Evolutionary conservation across 108 stramenopile species (phyloP).

Genomic region (Cyclostephanos invisitatus): DNA sequence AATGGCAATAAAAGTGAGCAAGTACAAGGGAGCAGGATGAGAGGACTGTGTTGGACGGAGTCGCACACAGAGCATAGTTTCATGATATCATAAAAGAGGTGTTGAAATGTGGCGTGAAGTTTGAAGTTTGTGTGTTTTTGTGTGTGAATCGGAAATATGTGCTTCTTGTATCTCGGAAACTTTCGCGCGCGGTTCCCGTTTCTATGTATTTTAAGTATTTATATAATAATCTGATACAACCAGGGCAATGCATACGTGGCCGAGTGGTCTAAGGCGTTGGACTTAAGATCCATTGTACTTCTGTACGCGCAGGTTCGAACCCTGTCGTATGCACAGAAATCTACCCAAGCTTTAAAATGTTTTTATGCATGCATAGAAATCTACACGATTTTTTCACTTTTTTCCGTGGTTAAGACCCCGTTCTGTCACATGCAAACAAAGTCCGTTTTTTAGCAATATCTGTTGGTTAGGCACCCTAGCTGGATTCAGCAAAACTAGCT

Average conservation of each 20-base stretch:
- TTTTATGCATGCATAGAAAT: too few relatives aligned
- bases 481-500: too few relatives aligned
- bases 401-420: too few relatives aligned
- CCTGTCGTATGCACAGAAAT: constrained; percentile 28
- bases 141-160: too few relatives aligned
- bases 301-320: constrained; percentile 34
- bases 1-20: background rate
- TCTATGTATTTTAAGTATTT: background rate
- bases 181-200: background rate
- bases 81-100: background rate
- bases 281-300: constrained; percentile 36
- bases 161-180: too few relatives aligned
- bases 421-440: too few relatives aligned
- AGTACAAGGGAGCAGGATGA: background rate
- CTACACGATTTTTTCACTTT: too few relatives aligned
- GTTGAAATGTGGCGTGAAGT: constrained; percentile 9
- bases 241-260: constrained; percentile 13
- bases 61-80: background rate
- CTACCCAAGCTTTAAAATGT: too few relatives aligned
- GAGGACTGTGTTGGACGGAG: background rate
- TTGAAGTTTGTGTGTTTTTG: background rate
- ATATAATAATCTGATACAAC: background rate
- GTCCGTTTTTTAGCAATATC: too few relatives aligned
- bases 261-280: constrained; percentile 38
- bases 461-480: too few relatives aligned